phyloP scores from a whole-genome alignment of 257 asterid genomes.

The Solanum chilense region DNA sequence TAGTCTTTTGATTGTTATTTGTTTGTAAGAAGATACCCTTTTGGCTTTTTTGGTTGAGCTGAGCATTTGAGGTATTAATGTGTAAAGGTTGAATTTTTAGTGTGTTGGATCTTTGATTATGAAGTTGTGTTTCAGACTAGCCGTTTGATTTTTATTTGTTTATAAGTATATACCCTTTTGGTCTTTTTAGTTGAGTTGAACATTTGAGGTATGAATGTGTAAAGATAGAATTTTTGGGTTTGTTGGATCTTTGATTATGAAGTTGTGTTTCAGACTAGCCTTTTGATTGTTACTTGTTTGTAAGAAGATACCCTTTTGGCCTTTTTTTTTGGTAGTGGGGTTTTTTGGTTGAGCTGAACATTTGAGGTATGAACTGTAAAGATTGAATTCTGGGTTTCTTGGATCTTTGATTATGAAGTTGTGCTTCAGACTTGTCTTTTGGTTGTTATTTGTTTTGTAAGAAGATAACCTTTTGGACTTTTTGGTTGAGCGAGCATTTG shows the following conservation, averaged over 20 bases:
- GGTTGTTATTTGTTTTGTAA: background rate
- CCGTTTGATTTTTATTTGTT: background rate
- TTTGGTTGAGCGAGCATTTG: background rate
- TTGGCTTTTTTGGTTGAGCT: background rate
- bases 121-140: background rate
- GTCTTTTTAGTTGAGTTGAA: background rate
- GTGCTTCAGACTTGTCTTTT: background rate
- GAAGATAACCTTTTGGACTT: background rate
- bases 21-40: background rate
- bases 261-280: background rate
- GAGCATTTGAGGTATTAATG: background rate
- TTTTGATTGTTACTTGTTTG: background rate
- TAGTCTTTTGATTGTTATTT: background rate
- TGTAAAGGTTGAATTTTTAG: background rate
- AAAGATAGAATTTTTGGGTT: background rate
- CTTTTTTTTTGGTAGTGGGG: background rate
- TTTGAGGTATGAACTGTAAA: background rate
- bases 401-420: background rate
- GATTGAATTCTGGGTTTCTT: background rate
- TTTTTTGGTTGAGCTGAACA: background rate
- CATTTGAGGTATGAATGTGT: background rate
- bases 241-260: background rate
- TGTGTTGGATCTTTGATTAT: slow-evolving; percentile 1
- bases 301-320: background rate
- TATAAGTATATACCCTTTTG: background rate